Evolutionary conservation across 345 rosid genomes (phyloP).

Genomic region (Odontarrhena argentea): DNA sequence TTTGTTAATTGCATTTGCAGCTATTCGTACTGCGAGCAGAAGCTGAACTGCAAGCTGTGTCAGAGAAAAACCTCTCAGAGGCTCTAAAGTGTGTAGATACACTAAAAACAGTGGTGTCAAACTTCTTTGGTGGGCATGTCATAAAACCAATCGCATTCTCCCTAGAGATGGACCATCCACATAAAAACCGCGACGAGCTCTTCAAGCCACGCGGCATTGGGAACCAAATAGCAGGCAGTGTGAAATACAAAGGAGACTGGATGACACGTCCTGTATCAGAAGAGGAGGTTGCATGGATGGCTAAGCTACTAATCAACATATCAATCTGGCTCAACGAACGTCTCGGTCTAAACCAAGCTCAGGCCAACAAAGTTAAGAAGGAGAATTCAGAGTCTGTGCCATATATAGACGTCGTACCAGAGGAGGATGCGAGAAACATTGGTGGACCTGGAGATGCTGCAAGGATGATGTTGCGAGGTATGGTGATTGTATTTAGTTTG

Average conservation of each 20-base stretch:
- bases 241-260: conserved; percentile 82
- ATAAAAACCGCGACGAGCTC: conserved; percentile 56
- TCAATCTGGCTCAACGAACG: conserved; percentile 70
- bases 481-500: conserved; percentile 46
- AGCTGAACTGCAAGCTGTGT: conserved; percentile 73
- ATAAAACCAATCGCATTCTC: conserved; percentile 54
- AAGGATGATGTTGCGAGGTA: conserved; percentile 46
- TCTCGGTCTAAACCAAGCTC: conserved; percentile 59
- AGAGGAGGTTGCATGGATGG: conserved; percentile 85
- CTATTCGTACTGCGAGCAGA: conserved; percentile 82
- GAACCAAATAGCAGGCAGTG: conserved; percentile 40
- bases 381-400: conserved; percentile 45
- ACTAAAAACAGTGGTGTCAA: conserved; percentile 55
- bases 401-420: conserved; percentile 48
- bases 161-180: conserved; percentile 47
- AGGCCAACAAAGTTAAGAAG: conserved; percentile 26
- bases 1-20: conserved; percentile 53
- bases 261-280: conserved; percentile 84
- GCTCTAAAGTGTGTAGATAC: conserved; percentile 56
- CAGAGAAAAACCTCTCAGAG: conserved; percentile 49
- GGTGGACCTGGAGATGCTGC: conserved; percentile 49
- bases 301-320: conserved; percentile 59
- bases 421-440: conserved; percentile 43
- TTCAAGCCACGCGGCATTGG: conserved; percentile 80
- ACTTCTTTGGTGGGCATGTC: conserved; percentile 59